Conservation (phyloP, 192 early-diverging fungal genomes). For the Ambispora gerdemannii region DNA sequence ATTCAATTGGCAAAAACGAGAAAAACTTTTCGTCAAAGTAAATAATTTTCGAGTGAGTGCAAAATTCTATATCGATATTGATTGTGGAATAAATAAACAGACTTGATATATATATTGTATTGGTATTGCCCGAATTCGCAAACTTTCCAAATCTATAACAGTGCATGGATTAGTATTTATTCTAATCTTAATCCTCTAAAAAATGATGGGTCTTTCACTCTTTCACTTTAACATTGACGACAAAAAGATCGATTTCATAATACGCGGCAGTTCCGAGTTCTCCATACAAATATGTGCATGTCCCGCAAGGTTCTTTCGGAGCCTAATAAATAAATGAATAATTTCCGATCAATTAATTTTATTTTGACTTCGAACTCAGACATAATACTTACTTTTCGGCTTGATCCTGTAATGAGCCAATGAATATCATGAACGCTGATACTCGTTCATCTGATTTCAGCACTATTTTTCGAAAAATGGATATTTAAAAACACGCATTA, state of each 20-base stretch:
- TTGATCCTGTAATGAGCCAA: slow-evolving; percentile 74
- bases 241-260: slow-evolving; percentile 61
- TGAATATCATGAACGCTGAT: slow-evolving; percentile 74
- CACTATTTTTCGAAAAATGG: slow-evolving; percentile 36
- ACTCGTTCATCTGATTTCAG: slow-evolving; percentile 70
- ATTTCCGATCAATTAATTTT: background rate
- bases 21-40: too few relatives aligned
- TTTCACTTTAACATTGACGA: slow-evolving; percentile 62
- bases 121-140: too few relatives aligned
- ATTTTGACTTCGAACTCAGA: background rate
- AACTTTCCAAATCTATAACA: too few relatives aligned
- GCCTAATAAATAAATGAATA: slow-evolving; percentile 19
- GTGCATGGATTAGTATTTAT: too few relatives aligned
- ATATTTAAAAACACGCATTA: background rate
- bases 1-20: too few relatives aligned
- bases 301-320: slow-evolving; percentile 50
- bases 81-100: too few relatives aligned
- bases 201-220: too few relatives aligned
- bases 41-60: too few relatives aligned
- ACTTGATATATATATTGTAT: too few relatives aligned
- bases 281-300: slow-evolving; percentile 59
- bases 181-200: too few relatives aligned
- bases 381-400: slow-evolving; percentile 52
- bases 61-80: too few relatives aligned
- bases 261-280: slow-evolving; percentile 60